phyloP scores from a whole-genome alignment of 2,329 filamentous ascomycete species.

The Myriosclerotinia curreyana region DNA sequence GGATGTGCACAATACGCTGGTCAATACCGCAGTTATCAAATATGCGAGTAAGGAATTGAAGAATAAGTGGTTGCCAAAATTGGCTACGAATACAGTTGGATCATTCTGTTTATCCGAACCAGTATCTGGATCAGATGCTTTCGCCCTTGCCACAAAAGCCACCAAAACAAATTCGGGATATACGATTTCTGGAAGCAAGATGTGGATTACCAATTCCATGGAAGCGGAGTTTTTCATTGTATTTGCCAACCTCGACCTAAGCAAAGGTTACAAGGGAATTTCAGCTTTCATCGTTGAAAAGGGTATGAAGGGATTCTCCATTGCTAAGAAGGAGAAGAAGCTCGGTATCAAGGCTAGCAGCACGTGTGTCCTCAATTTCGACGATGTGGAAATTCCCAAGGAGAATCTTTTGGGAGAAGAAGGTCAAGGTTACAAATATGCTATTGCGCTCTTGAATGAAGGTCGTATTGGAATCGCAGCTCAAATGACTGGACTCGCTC shows the following conservation, averaged over 20 bases:
- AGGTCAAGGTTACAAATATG: slow-evolving; percentile 96
- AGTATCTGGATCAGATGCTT: slow-evolving; percentile 90
- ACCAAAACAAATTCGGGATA: slow-evolving; percentile 80
- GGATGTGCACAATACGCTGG: slow-evolving; percentile 97
- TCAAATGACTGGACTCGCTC: slow-evolving; percentile 95
- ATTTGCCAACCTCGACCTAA: slow-evolving; percentile 90
- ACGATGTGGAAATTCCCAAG: slow-evolving; percentile 87
- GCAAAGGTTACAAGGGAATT: slow-evolving; percentile 94
- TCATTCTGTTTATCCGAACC: slow-evolving; percentile 94
- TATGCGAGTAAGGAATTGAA: slow-evolving; percentile 74
- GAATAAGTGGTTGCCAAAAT: slow-evolving; percentile 82
- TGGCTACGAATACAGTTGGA: slow-evolving; percentile 86
- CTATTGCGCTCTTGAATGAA: slow-evolving; percentile 90
- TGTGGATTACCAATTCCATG: slow-evolving; percentile 99
- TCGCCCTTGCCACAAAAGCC: slow-evolving; percentile 89
- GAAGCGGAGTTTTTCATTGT: slow-evolving; percentile 96
- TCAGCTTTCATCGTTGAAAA: slow-evolving; percentile 95
- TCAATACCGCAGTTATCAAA: slow-evolving; percentile 89
- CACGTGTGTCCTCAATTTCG: slow-evolving; percentile 96
- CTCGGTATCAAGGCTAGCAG: slow-evolving; percentile 93
- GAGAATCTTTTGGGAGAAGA: slow-evolving; percentile 84
- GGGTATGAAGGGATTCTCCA: slow-evolving; percentile 80
- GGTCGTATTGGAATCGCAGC: slow-evolving; percentile 96
- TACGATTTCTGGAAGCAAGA: slow-evolving; percentile 87
- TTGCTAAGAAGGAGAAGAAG: slow-evolving; percentile 99